phyloP scores from a whole-genome alignment of 1,139 yeast species.

The Meyerozyma sp. region DNA sequence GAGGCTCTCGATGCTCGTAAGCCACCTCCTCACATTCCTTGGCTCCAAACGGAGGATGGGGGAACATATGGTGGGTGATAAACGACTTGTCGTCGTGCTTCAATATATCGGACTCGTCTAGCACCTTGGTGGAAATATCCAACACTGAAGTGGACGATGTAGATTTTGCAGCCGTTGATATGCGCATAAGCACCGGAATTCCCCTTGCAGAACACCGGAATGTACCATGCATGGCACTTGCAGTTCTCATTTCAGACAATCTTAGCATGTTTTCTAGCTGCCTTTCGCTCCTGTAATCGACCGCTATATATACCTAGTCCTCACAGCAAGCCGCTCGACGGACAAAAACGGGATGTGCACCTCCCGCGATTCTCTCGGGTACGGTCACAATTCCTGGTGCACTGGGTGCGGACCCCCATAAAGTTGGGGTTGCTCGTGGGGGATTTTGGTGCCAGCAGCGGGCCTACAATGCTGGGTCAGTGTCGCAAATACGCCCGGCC shows the following conservation, averaged over 20 bases:
- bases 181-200: not conserved
- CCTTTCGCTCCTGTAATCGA: no score
- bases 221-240: not conserved
- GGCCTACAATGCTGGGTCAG: no score
- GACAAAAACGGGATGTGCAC: not conserved
- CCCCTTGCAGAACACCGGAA: not conserved
- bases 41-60: constrained; percentile 48
- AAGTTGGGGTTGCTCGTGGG: no score
- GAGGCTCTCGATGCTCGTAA: constrained; percentile 51
- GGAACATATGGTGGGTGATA: constrained; percentile 46
- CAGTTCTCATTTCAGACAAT: not conserved
- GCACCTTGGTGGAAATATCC: constrained; percentile 26
- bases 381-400: not conserved
- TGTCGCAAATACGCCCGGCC: no score
- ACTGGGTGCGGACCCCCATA: not conserved
- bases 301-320: no score
- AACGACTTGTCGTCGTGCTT: constrained; percentile 24
- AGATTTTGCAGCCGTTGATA: constrained; percentile 26
- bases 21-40: constrained; percentile 44
- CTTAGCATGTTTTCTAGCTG: not conserved
- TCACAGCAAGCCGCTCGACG: not conserved
- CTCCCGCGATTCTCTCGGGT: not conserved
- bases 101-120: constrained; percentile 17
- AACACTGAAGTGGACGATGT: constrained; percentile 32
- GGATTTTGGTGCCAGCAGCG: no score